Percentiles rank a stretch among this genome's conserved stretches.
Evolutionary conservation across 257 asterid species (phyloP).

Genomic region (Ophiorrhiza pumila): DNA sequence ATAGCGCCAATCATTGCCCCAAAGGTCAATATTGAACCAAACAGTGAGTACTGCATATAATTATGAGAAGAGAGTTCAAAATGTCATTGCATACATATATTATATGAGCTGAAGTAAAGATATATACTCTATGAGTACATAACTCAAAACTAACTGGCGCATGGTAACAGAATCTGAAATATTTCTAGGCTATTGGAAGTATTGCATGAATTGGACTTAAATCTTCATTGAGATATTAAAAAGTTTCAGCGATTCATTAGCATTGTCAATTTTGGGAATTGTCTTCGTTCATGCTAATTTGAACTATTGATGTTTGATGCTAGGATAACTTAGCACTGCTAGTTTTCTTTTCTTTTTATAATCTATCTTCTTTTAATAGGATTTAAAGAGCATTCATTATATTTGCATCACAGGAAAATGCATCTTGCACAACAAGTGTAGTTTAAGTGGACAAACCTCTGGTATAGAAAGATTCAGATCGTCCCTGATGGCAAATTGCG

Average conservation of each 20-base stretch:
- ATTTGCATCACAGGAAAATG: background rate
- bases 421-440: background rate
- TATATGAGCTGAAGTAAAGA: background rate
- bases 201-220: background rate
- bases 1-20: slow-evolving; percentile 99
- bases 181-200: background rate
- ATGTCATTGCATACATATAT: background rate
- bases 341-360: background rate
- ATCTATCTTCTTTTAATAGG: background rate
- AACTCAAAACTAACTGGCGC: background rate
- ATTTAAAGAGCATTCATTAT: too few relatives aligned
- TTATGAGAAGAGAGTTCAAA: slow-evolving; percentile 4
- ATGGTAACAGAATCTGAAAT: background rate
- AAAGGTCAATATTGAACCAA: slow-evolving; percentile 85
- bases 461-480: slow-evolving; percentile 73
- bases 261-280: too few relatives aligned
- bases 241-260: background rate
- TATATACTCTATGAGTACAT: background rate
- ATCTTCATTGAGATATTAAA: background rate
- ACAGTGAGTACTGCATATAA: slow-evolving; percentile 71
- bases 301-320: background rate
- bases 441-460: slow-evolving; percentile 48
- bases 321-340: background rate
- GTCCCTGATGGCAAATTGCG: slow-evolving; percentile 68
- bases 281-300: background rate